These are phyloP conservation scores for Fusarium stilboides DNA, from an alignment of 2,329 filamentous ascomycete species.

Conservation along the genomic window DNA sequence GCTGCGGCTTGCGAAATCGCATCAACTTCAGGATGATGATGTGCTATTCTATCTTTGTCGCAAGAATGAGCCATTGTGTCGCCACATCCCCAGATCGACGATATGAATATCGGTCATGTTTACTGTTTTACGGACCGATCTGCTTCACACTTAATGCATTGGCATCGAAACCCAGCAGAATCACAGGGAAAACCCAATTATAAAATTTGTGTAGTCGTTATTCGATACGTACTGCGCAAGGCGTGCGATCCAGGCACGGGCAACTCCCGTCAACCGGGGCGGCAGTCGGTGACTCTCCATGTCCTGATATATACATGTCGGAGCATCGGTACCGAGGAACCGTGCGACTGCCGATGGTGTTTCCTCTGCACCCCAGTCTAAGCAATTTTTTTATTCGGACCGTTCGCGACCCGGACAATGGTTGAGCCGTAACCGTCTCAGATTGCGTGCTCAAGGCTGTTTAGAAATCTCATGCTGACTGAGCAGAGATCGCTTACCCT, in stretches of 20 bases:
- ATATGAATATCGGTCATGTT: conserved; percentile 1
- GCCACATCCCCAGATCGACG: conserved; percentile 25
- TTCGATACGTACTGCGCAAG: neutral
- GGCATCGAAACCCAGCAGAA: neutral
- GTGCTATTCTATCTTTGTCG: conserved; percentile 25
- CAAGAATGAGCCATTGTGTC: conserved; percentile 35
- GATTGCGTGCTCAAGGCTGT: neutral
- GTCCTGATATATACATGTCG: conserved; percentile 10
- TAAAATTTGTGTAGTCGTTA: neutral
- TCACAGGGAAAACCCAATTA: neutral
- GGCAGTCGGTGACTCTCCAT: conserved; percentile 33
- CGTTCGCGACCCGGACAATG: conserved; percentile 14
- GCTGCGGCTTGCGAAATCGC: conserved; percentile 42
- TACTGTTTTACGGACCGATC: neutral
- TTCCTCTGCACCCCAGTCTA: conserved; percentile 1
- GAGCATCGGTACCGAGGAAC: conserved; percentile 42
- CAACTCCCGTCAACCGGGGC: conserved; percentile 25
- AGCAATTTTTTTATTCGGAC: conserved; percentile 17
- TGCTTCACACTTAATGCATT: neutral
- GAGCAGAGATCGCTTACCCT: conserved; percentile 9
- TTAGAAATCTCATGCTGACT: conserved; percentile 20
- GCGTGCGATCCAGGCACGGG: conserved; percentile 9
- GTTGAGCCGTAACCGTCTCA: conserved; percentile 18
- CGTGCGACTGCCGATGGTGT: conserved; percentile 40
- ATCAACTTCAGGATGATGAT: conserved; percentile 7